A percentile compares a stretch with the other conserved stretches of the same genome.
These are phyloP conservation scores for Aspergillus melleus DNA, from an alignment of 2,329 filamentous ascomycete genomes.

Conservation along the genomic window DNA sequence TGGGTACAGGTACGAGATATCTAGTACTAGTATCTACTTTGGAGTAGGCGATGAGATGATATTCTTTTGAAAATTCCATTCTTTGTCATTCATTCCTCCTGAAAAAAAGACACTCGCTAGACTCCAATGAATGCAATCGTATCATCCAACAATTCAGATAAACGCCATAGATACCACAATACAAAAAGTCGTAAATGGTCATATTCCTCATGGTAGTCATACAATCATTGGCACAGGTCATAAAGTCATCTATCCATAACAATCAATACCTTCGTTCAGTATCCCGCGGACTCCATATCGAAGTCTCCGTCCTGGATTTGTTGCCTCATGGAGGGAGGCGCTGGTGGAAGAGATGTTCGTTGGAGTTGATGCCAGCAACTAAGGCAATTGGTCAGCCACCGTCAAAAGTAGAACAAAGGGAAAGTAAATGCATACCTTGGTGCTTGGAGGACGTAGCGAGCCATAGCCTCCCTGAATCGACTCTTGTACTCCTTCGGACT, in stretches of 20 bases:
- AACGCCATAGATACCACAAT: background rate
- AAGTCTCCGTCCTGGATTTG: conserved; percentile 23
- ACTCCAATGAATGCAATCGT: background rate
- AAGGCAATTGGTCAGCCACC: conserved; percentile 2
- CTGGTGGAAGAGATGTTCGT: conserved; percentile 26
- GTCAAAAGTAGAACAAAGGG: background rate
- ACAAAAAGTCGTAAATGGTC: background rate
- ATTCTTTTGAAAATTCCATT: background rate
- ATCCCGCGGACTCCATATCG: conserved; percentile 15
- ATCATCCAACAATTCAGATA: background rate
- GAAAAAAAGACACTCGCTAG: background rate
- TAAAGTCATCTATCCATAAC: conserved; percentile 10
- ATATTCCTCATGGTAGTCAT: background rate
- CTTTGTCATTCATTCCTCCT: background rate
- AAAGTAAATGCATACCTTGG: conserved; percentile 43
- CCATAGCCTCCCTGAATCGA: conserved; percentile 94
- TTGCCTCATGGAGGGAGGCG: conserved; percentile 30
- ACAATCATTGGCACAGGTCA: conserved; percentile 8
- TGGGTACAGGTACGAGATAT: background rate
- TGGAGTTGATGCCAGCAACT: conserved; percentile 52
- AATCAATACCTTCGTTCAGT: background rate
- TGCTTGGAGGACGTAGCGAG: conserved; percentile 66
- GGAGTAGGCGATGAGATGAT: background rate
- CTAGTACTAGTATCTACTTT: background rate
- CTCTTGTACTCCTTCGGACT: conserved; percentile 97